A percentile compares a stretch with the other conserved stretches of the same genome.
phyloP scores from a whole-genome alignment of 2,329 filamentous ascomycete species.

The Colletotrichum brevisporum region DNA sequence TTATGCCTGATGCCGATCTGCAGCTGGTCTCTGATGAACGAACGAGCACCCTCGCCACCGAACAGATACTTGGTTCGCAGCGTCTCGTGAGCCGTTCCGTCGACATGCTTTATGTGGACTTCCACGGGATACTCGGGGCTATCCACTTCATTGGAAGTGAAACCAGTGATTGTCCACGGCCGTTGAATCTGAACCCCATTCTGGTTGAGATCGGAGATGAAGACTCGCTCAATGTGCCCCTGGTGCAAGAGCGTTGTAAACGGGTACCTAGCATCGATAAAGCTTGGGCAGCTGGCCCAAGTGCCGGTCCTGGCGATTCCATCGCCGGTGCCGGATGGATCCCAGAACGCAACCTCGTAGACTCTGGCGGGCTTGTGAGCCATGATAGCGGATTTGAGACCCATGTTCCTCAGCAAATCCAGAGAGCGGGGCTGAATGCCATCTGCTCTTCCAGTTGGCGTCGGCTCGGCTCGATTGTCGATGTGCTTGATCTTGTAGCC shows the following conservation, averaged over 20 bases:
- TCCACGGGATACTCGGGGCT: slow-evolving; percentile 82
- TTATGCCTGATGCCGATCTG: slow-evolving; percentile 80
- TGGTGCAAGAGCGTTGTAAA: slow-evolving; percentile 81
- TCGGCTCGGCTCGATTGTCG: slow-evolving; percentile 89
- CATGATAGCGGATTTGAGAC: slow-evolving; percentile 90
- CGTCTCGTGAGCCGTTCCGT: slow-evolving; percentile 78
- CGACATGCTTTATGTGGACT: slow-evolving; percentile 82
- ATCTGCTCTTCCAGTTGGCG: slow-evolving; percentile 87
- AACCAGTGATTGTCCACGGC: slow-evolving; percentile 75
- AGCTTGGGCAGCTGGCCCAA: slow-evolving; percentile 91
- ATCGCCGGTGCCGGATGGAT: slow-evolving; percentile 67
- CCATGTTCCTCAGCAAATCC: slow-evolving; percentile 90
- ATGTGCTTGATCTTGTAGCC: slow-evolving; percentile 97
- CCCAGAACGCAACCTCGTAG: slow-evolving; percentile 83
- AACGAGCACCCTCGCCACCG: slow-evolving; percentile 79
- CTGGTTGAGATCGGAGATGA: slow-evolving; percentile 75
- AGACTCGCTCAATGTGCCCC: slow-evolving; percentile 78
- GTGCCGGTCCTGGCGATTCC: slow-evolving; percentile 77
- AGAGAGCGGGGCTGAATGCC: slow-evolving; percentile 92
- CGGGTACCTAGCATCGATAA: slow-evolving; percentile 80
- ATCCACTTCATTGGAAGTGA: slow-evolving; percentile 69
- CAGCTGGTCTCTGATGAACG: slow-evolving; percentile 74
- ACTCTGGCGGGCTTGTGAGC: slow-evolving; percentile 88
- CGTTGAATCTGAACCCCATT: slow-evolving; percentile 73
- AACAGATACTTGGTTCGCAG: slow-evolving; percentile 79